These are phyloP conservation scores for Nannizzia gypsea DNA, from an alignment of 2,329 filamentous ascomycete genomes.

Conservation along the genomic window DNA sequence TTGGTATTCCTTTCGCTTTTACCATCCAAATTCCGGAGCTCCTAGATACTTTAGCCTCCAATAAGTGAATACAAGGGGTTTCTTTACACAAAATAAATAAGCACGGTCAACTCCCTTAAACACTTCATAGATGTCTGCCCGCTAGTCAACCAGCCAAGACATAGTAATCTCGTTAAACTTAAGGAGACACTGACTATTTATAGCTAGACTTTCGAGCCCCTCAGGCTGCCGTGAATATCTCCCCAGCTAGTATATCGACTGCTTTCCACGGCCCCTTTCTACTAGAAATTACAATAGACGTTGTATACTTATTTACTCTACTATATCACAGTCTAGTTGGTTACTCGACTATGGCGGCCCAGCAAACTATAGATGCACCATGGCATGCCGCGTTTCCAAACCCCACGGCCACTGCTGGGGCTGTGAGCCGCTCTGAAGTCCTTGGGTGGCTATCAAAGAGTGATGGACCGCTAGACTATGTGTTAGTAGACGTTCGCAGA, in stretches of 20 bases:
- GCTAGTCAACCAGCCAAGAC: not conserved
- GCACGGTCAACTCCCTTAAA: no score
- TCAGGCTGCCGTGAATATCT: not conserved
- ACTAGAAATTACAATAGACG: no score
- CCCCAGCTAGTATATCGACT: not conserved
- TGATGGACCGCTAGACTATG: constrained; percentile 22
- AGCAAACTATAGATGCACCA: constrained; percentile 16
- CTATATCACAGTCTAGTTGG: not conserved
- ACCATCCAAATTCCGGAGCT: not conserved
- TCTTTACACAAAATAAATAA: not conserved
- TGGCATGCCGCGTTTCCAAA: constrained; percentile 34
- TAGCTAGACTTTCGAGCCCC: not conserved
- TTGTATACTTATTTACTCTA: not conserved
- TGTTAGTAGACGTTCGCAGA: constrained; percentile 39
- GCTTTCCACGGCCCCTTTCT: not conserved
- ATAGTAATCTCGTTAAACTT: no score
- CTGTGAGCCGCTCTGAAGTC: constrained; percentile 25
- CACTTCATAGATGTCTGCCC: no score
- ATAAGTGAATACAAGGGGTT: not conserved
- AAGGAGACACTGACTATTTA: not conserved
- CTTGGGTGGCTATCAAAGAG: constrained; percentile 27
- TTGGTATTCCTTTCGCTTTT: not conserved
- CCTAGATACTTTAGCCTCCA: not conserved
- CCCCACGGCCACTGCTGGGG: constrained; percentile 21
- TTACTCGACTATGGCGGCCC: not conserved